These are phyloP conservation scores for Monilinia vaccinii-corymbosi DNA, from an alignment of 2,329 filamentous ascomycete genomes.

Conservation along the genomic window DNA sequence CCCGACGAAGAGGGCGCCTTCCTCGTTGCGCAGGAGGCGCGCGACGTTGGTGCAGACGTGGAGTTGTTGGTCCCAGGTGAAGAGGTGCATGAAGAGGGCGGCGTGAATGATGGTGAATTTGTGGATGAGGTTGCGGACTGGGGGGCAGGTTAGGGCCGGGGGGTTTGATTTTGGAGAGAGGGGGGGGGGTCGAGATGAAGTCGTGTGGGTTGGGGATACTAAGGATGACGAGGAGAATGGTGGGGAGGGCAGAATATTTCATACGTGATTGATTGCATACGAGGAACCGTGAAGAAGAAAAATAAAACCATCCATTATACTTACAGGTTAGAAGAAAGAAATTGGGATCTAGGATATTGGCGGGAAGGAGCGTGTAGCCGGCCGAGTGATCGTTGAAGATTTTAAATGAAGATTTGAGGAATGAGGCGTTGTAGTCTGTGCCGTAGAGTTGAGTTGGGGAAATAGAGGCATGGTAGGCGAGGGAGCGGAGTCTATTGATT, in stretches of 20 bases:
- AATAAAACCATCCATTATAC: too few species aligned
- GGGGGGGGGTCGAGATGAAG: too few species aligned
- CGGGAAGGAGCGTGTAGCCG: neutral
- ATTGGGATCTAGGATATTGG: constrained; percentile 8
- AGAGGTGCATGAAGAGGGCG: constrained; percentile 11
- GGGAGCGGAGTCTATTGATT: constrained; percentile 26
- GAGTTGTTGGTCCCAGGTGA: constrained; percentile 10
- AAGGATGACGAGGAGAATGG: too few species aligned
- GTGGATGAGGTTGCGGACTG: neutral
- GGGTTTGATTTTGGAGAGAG: too few species aligned
- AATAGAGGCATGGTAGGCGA: constrained; percentile 29
- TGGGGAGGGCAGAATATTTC: too few species aligned
- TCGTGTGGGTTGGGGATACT: too few species aligned
- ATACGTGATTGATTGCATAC: too few species aligned
- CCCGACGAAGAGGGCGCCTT: constrained; percentile 4
- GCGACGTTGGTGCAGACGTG: constrained; percentile 1
- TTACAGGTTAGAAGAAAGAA: constrained; percentile 4
- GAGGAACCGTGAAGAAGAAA: too few species aligned
- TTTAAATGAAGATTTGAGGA: constrained; percentile 31
- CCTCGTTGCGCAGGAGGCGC: neutral
- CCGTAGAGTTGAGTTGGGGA: constrained; percentile 28
- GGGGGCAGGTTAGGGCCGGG: too few species aligned
- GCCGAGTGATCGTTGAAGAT: constrained; percentile 31
- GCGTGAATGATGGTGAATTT: constrained; percentile 10
- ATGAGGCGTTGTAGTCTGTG: constrained; percentile 28